phyloP scores from a whole-genome alignment of 139 green algal species.

The Nannochloris sp. region DNA sequence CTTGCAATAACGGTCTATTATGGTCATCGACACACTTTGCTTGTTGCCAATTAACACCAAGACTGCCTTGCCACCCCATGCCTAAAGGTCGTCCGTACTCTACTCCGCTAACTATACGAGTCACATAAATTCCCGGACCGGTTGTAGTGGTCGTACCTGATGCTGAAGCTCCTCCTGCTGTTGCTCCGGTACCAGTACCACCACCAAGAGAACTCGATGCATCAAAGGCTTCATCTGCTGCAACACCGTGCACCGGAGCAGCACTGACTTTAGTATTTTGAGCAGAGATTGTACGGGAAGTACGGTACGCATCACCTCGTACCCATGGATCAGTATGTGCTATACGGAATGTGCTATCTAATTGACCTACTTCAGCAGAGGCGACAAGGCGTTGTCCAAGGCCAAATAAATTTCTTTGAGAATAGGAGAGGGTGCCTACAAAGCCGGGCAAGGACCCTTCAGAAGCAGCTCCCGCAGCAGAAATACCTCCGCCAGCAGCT shows the following conservation, averaged over 20 bases:
- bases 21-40: conserved; percentile 68
- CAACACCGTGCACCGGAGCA: conserved; percentile 42
- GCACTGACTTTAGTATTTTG: conserved; percentile 53
- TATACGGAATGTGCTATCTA: conserved; percentile 83
- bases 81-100: conserved; percentile 76
- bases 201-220: background rate
- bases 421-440: conserved; percentile 77
- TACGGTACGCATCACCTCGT: conserved; percentile 75
- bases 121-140: conserved; percentile 48
- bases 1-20: conserved; percentile 41
- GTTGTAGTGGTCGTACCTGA: no score
- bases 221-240: conserved; percentile 31
- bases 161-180: no score
- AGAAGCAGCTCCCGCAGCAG: conserved; percentile 25
- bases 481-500: conserved; percentile 74
- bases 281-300: conserved; percentile 66
- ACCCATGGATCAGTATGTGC: conserved; percentile 92
- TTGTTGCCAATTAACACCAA: conserved; percentile 31
- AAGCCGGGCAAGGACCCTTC: conserved; percentile 73
- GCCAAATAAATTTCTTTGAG: conserved; percentile 85
- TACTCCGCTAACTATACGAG: conserved; percentile 44
- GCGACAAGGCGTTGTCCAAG: conserved; percentile 82
- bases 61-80: conserved; percentile 24
- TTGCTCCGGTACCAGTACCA: background rate
- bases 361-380: conserved; percentile 68